Evolutionary conservation across 805 yeast genomes (phyloP), one percentile per base, ranked within the genome.

Genomic region (Schizosaccharomyces japonicus): DNA sequence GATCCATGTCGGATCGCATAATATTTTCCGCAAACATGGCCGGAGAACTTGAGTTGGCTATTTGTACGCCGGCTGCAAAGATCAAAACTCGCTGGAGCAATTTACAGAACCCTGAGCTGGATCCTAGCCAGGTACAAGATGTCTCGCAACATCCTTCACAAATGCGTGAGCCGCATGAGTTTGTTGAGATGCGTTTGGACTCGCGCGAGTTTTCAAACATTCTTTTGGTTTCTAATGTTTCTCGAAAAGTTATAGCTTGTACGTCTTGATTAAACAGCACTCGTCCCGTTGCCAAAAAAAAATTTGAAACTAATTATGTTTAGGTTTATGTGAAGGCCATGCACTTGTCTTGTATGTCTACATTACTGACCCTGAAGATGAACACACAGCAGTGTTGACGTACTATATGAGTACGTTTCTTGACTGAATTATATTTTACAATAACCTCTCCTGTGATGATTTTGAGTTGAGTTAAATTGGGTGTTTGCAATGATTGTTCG

Each of bases 341-440:
- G 47, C 47, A 8, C 39, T 45, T n/a, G 47, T 45, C 17, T 23
- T 45, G 15, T 45, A 45, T 32, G 47, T 45, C 17, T 45, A 45
- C 25, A 25, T 45, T 21, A 45, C 47, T 11, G 47, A 45, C 17
- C 47, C 47, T 15, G 39, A 45, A 25, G 47, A 45, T 29, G 47
- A 31, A 17, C 29, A 29, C 19, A 30, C 39, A 1, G 47, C 47
- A 8, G 47, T 45, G 23, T 23, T 45, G n/a, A 45, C 47, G 3
- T 45, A 45, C 19, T 45, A 45, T 31, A 29, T 45, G 7, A 42
- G 46, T 42, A 29, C 33, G n/a, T 42, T 23, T 29, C 23, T 42
- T 25, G 42, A 36, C 28, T 36, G 23, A 19, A 15, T 32, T 8
- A n/a, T n/a, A n/a, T n/a, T n/a, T n/a, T n/a, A n/a, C n/a, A n/a